Evolutionary conservation across 2,329 filamentous ascomycete genomes (phyloP).

Genomic region (Hypoxylon sp.): DNA sequence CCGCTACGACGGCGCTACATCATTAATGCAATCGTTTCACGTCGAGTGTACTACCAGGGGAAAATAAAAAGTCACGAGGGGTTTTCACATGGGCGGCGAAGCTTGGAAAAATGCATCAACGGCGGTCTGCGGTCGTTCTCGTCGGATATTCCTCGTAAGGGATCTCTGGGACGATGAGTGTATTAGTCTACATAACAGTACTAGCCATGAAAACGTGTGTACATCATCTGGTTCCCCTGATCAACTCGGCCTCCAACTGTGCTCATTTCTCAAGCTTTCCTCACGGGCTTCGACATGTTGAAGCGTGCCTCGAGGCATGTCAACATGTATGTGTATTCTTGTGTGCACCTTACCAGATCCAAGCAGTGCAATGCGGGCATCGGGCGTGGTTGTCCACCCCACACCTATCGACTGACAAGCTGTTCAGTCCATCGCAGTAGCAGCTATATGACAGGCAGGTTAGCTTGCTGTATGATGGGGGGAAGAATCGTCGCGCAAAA

Average conservation of each 20-base stretch:
- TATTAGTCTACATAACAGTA: slow-evolving; percentile 32
- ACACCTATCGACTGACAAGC: no score
- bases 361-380: no score
- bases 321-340: no score
- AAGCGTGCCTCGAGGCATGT: no score
- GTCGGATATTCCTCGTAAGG: slow-evolving; percentile 17
- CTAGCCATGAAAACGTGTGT: slow-evolving; percentile 30
- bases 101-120: slow-evolving; percentile 42
- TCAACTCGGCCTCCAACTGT: background rate
- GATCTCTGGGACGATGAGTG: slow-evolving; percentile 22
- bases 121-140: slow-evolving; percentile 36
- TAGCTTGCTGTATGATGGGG: no score
- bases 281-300: no score
- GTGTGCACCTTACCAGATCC: no score
- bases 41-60: slow-evolving; percentile 42
- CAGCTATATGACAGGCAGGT: no score
- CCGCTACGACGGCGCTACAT: slow-evolving; percentile 35
- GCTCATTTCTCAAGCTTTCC: no score
- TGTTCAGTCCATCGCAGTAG: no score
- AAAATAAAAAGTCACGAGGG: slow-evolving; percentile 41
- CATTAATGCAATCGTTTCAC: slow-evolving; percentile 35
- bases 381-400: no score
- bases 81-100: slow-evolving; percentile 38
- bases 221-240: background rate
- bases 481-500: no score